A percentile compares a stretch with the other conserved stretches of the same genome.
Conservation (phyloP, 306 rosid species). For the Dryas drummondii region DNA sequence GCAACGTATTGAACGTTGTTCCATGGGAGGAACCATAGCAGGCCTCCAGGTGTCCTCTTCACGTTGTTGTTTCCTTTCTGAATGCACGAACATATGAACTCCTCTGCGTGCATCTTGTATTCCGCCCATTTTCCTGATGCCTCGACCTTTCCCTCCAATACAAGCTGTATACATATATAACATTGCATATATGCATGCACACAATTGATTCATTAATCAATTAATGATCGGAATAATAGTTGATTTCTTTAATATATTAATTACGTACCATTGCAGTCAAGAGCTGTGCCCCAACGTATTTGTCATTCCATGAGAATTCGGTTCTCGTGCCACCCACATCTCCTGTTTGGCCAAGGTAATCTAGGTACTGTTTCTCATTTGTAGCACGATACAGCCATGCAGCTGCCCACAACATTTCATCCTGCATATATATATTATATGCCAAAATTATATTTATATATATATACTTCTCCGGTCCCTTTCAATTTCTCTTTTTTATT, state of each 20-base stretch:
- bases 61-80: slow-evolving; percentile 38
- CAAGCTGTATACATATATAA: slow-evolving; percentile 35
- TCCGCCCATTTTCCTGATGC: slow-evolving; percentile 29
- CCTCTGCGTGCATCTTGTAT: slow-evolving; percentile 41
- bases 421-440: slow-evolving; percentile 24
- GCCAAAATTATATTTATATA: no score
- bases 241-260: no score
- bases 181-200: neutral
- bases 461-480: no score
- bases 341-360: slow-evolving; percentile 14
- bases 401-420: slow-evolving; percentile 65
- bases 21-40: slow-evolving; percentile 49
- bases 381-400: slow-evolving; percentile 67
- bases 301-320: slow-evolving; percentile 61
- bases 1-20: slow-evolving; percentile 49
- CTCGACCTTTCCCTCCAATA: slow-evolving; percentile 34
- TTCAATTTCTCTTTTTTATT: no score
- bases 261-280: slow-evolving; percentile 55
- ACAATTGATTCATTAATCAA: no score
- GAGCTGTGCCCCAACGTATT: slow-evolving; percentile 52
- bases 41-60: slow-evolving; percentile 40
- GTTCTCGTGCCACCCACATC: slow-evolving; percentile 38
- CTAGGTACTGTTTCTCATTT: slow-evolving; percentile 20
- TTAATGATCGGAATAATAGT: neutral
- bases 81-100: slow-evolving; percentile 50